A percentile compares a stretch with the other conserved stretches of the same genome.
phyloP scores from a whole-genome alignment of 176 grass and related monocot genomes.

The Pontederia paniculata region DNA sequence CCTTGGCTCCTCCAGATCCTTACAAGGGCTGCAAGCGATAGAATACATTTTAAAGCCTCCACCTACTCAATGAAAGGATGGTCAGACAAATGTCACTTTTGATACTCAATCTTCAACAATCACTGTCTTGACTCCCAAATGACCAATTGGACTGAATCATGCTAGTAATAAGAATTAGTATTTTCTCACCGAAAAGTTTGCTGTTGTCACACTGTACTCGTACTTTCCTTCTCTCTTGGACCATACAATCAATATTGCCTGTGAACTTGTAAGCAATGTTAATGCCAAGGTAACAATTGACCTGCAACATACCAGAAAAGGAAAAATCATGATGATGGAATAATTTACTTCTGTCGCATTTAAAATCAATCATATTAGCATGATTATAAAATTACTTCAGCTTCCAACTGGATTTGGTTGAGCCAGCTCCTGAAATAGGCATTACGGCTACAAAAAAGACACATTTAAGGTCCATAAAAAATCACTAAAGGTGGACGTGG shows the following conservation, averaged over 20 bases:
- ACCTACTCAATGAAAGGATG: conserved; percentile 37
- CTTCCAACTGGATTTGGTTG: conserved; percentile 68
- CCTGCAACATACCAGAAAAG: conserved; percentile 24
- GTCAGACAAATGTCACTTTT: neutral
- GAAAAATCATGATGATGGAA: conserved; percentile 1
- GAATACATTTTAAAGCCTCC: conserved; percentile 65
- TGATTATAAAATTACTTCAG: conserved; percentile 48
- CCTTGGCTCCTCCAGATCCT: conserved; percentile 75
- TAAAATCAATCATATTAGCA: neutral
- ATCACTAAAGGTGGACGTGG: neutral
- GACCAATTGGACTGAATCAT: no score
- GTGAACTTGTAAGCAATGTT: conserved; percentile 87
- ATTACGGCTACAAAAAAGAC: conserved; percentile 21
- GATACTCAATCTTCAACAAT: no score
- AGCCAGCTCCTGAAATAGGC: conserved; percentile 17
- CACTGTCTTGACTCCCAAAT: no score
- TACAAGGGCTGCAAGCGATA: conserved; percentile 55
- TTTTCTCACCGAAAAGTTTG: conserved; percentile 78
- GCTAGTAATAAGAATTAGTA: neutral
- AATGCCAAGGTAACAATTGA: conserved; percentile 66
- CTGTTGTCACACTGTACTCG: conserved; percentile 93
- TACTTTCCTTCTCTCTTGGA: conserved; percentile 82
- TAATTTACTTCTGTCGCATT: neutral
- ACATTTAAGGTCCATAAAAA: neutral
- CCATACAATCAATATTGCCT: conserved; percentile 92